Percentiles rank a stretch among this genome's conserved stretches.
Evolutionary conservation across 2,329 filamentous ascomycete species (phyloP).

Genomic region (Neobulgaria alba): DNA sequence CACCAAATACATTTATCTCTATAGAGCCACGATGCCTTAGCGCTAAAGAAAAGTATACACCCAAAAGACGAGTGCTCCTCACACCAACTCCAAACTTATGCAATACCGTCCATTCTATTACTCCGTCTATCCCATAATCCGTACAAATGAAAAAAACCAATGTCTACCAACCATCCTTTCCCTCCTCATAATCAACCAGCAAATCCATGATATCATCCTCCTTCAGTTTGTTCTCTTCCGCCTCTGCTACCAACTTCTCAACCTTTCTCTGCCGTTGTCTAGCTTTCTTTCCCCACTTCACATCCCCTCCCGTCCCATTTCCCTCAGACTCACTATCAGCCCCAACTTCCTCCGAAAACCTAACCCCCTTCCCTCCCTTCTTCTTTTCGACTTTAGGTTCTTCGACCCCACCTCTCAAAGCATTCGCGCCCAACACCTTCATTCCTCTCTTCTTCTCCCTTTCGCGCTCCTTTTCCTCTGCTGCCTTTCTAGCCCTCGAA

Average conservation of each 20-base stretch:
- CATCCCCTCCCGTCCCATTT: neutral
- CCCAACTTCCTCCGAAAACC: conserved; percentile 10
- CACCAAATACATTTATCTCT: too few species aligned
- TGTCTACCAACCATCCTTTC: conserved; percentile 4
- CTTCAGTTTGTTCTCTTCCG: conserved; percentile 1
- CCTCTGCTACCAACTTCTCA: neutral
- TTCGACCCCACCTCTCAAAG: conserved; percentile 20
- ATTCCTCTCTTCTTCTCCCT: too few species aligned
- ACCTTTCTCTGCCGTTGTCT: neutral
- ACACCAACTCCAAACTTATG: too few species aligned
- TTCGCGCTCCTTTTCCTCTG: conserved; percentile 23
- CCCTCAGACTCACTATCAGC: neutral
- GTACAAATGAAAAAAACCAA: neutral
- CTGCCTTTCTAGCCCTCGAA: conserved; percentile 24
- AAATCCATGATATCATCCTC: conserved; percentile 3
- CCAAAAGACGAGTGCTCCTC: too few species aligned
- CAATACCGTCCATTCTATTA: too few species aligned
- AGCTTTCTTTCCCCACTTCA: neutral
- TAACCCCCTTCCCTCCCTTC: conserved; percentile 11
- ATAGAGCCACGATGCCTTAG: too few species aligned
- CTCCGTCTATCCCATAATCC: too few species aligned
- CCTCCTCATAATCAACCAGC: conserved; percentile 7
- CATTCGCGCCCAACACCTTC: conserved; percentile 55
- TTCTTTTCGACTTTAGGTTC: conserved; percentile 14
- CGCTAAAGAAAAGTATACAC: too few species aligned